Percentiles rank a stretch among this genome's conserved stretches.
phyloP scores from a whole-genome alignment of 1,284 basidiomycete species.

The Ceratobasidium sp. region DNA sequence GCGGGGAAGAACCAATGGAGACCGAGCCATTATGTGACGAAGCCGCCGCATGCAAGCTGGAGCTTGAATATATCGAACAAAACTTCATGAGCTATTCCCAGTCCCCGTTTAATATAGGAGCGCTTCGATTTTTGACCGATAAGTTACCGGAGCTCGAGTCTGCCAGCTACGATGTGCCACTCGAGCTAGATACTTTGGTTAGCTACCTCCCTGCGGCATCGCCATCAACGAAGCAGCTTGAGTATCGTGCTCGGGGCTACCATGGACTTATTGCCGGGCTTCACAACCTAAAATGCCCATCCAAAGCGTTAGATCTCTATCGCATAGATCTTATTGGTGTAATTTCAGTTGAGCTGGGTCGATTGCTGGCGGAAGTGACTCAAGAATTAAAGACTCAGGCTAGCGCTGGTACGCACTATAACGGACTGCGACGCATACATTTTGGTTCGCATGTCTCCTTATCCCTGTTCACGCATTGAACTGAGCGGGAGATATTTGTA shows the following conservation, averaged over 20 bases:
- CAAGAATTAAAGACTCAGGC: neutral
- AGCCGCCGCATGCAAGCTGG: neutral
- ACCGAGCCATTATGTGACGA: neutral
- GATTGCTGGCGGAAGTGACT: neutral
- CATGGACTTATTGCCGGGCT: neutral
- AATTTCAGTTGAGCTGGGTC: neutral
- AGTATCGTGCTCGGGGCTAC: neutral
- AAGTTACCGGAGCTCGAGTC: neutral
- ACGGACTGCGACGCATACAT: constrained; percentile 3
- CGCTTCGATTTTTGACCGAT: neutral
- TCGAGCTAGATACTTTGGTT: neutral
- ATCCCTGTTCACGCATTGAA: neutral
- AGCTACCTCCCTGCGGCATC: neutral
- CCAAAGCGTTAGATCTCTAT: neutral
- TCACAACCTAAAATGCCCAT: neutral
- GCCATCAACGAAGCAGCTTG: constrained; percentile 1
- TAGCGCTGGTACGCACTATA: neutral
- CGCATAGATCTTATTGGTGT: neutral
- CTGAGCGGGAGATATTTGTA: no score
- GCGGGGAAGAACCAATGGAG: neutral
- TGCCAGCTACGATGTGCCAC: neutral
- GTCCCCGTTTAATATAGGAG: neutral
- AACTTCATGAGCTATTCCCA: neutral
- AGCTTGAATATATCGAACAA: constrained; percentile 1
- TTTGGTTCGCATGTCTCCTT: neutral